These are phyloP conservation scores for Cordyceps pruinosa DNA, from an alignment of 2,329 filamentous ascomycete genomes.

Conservation along the genomic window DNA sequence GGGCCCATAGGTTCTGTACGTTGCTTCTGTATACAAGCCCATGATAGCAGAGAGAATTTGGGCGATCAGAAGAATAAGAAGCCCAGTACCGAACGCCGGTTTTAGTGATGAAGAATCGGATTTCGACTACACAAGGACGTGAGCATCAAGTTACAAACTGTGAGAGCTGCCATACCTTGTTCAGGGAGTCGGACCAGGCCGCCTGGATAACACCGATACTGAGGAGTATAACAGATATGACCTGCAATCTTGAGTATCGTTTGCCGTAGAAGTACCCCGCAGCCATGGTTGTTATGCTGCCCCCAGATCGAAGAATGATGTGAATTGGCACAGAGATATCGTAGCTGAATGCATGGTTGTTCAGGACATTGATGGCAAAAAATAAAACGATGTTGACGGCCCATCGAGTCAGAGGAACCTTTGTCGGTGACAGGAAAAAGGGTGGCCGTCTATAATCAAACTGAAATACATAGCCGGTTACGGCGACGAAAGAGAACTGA, in stretches of 20 bases:
- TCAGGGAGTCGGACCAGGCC: slow-evolving; percentile 81
- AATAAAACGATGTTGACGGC: slow-evolving; percentile 83
- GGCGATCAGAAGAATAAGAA: slow-evolving; percentile 76
- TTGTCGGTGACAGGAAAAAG: slow-evolving; percentile 68
- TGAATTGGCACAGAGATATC: slow-evolving; percentile 94
- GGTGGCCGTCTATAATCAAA: slow-evolving; percentile 60
- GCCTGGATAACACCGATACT: slow-evolving; percentile 82
- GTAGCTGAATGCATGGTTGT: slow-evolving; percentile 97
- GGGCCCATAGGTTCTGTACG: slow-evolving; percentile 77
- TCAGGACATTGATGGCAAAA: slow-evolving; percentile 88
- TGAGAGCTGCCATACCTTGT: slow-evolving; percentile 54
- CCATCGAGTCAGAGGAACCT: slow-evolving; percentile 81
- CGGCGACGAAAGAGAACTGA: slow-evolving; percentile 76
- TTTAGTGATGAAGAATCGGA: slow-evolving; percentile 10
- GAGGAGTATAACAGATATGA: slow-evolving; percentile 73
- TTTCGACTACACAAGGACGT: slow-evolving; percentile 8
- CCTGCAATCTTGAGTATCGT: slow-evolving; percentile 71
- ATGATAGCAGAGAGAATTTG: slow-evolving; percentile 89
- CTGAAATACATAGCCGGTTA: slow-evolving; percentile 70
- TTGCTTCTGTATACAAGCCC: slow-evolving; percentile 89
- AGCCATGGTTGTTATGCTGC: slow-evolving; percentile 89
- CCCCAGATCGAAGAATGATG: slow-evolving; percentile 91
- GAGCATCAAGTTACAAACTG: slow-evolving; percentile 10
- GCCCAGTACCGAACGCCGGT: slow-evolving; percentile 51
- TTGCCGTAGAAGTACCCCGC: slow-evolving; percentile 87